Evolutionary conservation across 2,329 filamentous ascomycete genomes (phyloP).

Genomic region (Xylaria sp.): DNA sequence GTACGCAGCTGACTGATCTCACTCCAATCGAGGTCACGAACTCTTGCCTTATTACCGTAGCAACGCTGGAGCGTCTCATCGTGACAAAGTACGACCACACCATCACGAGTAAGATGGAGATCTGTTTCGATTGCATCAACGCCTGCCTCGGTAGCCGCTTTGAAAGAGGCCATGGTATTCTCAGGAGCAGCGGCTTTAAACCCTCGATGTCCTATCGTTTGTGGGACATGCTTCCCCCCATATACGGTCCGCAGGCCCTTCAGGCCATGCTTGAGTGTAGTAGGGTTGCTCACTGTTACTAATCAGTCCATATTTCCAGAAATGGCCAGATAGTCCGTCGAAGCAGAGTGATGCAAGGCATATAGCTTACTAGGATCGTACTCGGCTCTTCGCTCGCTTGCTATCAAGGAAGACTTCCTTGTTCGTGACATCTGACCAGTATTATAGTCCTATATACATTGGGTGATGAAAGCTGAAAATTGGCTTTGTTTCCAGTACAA

Average conservation of each 20-base stretch:
- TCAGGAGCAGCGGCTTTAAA: constrained; percentile 83
- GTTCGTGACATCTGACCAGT: constrained; percentile 17
- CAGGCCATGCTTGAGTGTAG: constrained; percentile 12
- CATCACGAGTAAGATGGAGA: constrained; percentile 82
- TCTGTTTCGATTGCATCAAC: constrained; percentile 91
- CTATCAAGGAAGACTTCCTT: constrained; percentile 3
- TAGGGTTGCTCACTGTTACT: constrained; percentile 5
- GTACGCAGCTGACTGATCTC: constrained; percentile 64
- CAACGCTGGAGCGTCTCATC: constrained; percentile 82
- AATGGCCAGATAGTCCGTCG: background rate
- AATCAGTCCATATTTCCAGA: constrained; percentile 7
- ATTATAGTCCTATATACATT: background rate
- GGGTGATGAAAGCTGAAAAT: background rate
- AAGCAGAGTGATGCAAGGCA: background rate
- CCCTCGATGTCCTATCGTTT: constrained; percentile 81
- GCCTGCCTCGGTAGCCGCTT: constrained; percentile 71
- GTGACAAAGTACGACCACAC: constrained; percentile 86
- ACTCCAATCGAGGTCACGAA: constrained; percentile 80
- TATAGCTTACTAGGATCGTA: constrained; percentile 24
- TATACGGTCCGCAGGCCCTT: background rate
- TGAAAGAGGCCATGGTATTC: constrained; percentile 85
- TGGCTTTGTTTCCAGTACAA: background rate
- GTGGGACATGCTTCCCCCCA: constrained; percentile 60
- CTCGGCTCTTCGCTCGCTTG: constrained; percentile 18
- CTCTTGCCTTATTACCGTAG: constrained; percentile 77